Conservation (phyloP, 2,329 filamentous ascomycete species). For the Cladosporium cucumerinum region DNA sequence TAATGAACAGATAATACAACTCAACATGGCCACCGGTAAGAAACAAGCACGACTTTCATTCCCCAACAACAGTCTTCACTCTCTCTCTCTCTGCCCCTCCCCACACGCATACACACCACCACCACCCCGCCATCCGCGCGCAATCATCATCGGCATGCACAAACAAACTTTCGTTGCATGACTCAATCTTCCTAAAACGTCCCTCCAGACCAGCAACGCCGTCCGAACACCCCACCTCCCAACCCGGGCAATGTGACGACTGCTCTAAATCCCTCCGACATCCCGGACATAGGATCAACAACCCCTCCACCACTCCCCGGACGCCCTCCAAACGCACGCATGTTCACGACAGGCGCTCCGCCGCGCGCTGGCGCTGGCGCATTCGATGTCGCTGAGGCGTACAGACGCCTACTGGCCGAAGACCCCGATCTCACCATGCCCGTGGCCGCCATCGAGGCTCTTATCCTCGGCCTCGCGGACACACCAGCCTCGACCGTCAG, state of each 20-base stretch:
- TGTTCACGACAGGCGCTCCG: slow-evolving; percentile 15
- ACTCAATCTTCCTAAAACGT: slow-evolving; percentile 8
- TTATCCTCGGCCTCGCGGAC: slow-evolving; percentile 80
- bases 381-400: slow-evolving; percentile 61
- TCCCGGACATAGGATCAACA: background rate
- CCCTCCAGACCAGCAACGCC: slow-evolving; percentile 4
- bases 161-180: slow-evolving; percentile 1
- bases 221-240: background rate
- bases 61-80: background rate
- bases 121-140: background rate
- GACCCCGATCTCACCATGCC: slow-evolving; percentile 92
- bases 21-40: background rate
- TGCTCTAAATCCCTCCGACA: background rate
- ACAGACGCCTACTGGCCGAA: slow-evolving; percentile 59
- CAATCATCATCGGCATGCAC: background rate
- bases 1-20: background rate
- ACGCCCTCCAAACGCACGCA: slow-evolving; percentile 15
- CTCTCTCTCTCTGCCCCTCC: background rate
- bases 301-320: slow-evolving; percentile 14
- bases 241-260: background rate
- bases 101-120: background rate
- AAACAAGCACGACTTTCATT: background rate
- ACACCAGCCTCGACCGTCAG: slow-evolving; percentile 81
- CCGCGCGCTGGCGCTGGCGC: background rate
- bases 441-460: slow-evolving; percentile 86